Evolutionary conservation across 73 alveolate species (phyloP).

Genomic region (Paramecium biaurelia): DNA sequence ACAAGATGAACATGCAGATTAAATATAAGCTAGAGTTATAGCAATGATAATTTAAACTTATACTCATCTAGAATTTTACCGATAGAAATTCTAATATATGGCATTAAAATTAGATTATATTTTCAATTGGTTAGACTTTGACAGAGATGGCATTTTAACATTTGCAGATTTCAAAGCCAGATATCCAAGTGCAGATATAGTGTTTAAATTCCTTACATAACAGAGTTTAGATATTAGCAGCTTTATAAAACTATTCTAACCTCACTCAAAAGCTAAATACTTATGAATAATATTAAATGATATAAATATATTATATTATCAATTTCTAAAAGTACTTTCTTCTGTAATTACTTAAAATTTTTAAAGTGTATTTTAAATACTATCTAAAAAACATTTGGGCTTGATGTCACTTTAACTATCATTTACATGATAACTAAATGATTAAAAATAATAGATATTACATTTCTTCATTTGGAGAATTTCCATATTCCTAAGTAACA

Average conservation of each 20-base stretch:
- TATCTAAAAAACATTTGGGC: background rate
- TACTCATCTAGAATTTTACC: background rate
- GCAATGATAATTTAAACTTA: background rate
- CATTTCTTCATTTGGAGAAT: background rate
- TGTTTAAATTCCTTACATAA: background rate
- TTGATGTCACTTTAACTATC: slow-evolving; percentile 1
- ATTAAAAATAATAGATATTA: background rate
- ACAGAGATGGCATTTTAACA: background rate
- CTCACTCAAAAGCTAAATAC: background rate
- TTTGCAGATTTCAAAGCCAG: background rate
- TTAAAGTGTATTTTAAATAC: background rate
- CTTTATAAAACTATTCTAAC: background rate
- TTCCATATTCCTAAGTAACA: background rate
- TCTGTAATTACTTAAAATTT: background rate
- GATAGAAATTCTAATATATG: background rate
- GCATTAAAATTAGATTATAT: background rate
- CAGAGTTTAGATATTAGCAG: background rate
- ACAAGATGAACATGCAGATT: background rate
- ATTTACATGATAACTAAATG: background rate
- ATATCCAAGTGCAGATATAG: background rate
- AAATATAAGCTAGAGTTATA: background rate
- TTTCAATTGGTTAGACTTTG: slow-evolving; percentile 33
- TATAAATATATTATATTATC: background rate
- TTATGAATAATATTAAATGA: background rate
- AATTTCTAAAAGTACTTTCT: background rate